Percentiles rank a stretch among this genome's conserved stretches.
Evolutionary conservation across 257 asterid genomes (phyloP).

Genomic region (Striga asiatica): DNA sequence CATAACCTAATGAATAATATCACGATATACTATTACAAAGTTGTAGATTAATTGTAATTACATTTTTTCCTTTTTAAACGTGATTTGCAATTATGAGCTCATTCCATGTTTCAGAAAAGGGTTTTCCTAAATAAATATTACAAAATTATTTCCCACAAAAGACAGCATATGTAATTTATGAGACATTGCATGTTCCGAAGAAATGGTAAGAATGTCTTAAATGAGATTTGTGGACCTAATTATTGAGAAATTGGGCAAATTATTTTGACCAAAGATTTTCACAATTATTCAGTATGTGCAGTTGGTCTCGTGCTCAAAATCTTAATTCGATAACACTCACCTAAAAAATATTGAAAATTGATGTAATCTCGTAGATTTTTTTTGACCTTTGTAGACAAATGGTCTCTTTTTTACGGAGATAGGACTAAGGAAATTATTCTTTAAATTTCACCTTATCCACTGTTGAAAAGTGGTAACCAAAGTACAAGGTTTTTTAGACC

Average conservation of each 20-base stretch:
- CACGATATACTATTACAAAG: not conserved
- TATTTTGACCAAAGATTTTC: not conserved
- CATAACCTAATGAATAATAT: not conserved
- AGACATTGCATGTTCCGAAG: conserved; percentile 5
- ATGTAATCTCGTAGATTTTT: conserved; percentile 8
- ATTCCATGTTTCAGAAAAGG: not conserved
- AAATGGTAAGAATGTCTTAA: not conserved
- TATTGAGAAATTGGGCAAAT: not conserved
- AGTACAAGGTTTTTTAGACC: too few relatives aligned
- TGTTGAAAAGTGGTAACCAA: too few relatives aligned
- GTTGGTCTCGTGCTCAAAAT: not conserved
- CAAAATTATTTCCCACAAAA: not conserved
- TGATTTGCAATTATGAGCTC: not conserved
- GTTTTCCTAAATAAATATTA: too few relatives aligned
- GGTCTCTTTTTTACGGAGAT: too few relatives aligned
- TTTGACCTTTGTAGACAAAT: not conserved
- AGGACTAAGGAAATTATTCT: too few relatives aligned
- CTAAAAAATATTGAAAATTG: conserved; percentile 1
- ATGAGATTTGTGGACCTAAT: conserved; percentile 7
- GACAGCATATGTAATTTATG: not conserved
- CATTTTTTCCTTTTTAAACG: not conserved
- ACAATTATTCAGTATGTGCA: not conserved
- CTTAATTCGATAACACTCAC: not conserved
- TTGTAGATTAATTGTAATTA: not conserved
- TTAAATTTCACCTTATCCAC: too few relatives aligned